phyloP scores from a whole-genome alignment of 148 eudicot genomes.

The Cornus controversa region DNA sequence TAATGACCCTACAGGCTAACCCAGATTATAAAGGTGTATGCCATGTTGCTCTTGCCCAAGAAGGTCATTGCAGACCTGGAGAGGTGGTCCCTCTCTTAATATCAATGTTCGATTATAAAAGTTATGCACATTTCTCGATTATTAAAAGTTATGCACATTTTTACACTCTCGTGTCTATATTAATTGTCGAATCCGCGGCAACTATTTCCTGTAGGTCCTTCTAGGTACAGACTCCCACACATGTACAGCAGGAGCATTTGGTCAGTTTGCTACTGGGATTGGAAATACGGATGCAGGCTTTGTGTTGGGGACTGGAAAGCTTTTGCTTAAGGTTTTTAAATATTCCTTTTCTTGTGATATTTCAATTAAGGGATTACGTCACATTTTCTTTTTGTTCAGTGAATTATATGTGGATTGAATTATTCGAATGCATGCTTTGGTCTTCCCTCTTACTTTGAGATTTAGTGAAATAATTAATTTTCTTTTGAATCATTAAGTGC shows the following conservation, averaged over 20 bases:
- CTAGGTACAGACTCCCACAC: conserved; percentile 95
- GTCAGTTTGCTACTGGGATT: conserved; percentile 92
- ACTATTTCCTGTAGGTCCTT: conserved; percentile 42
- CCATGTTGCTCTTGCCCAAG: conserved; percentile 98
- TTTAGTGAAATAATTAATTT: not conserved
- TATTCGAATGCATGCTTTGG: not conserved
- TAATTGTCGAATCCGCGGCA: not conserved
- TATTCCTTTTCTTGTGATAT: not conserved
- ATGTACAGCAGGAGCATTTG: conserved; percentile 95
- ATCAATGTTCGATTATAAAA: not conserved
- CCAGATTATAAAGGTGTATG: conserved; percentile 99
- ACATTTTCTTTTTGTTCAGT: not conserved
- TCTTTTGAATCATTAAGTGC: not conserved
- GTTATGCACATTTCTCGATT: not conserved
- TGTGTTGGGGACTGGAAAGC: conserved; percentile 83
- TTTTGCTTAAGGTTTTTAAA: conserved; percentile 66
- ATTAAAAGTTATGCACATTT: not conserved
- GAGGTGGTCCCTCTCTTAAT: conserved; percentile 47
- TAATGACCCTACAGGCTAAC: conserved; percentile 57
- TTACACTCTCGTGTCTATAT: not conserved
- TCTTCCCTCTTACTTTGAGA: not conserved
- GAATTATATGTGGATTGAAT: not conserved
- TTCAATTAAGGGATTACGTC: not conserved
- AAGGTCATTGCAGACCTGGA: conserved; percentile 99
- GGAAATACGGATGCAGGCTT: conserved; percentile 95